Evolutionary conservation across 2,329 filamentous ascomycete species (phyloP).

Genomic region (Pseudogymnoascus verrucosus): DNA sequence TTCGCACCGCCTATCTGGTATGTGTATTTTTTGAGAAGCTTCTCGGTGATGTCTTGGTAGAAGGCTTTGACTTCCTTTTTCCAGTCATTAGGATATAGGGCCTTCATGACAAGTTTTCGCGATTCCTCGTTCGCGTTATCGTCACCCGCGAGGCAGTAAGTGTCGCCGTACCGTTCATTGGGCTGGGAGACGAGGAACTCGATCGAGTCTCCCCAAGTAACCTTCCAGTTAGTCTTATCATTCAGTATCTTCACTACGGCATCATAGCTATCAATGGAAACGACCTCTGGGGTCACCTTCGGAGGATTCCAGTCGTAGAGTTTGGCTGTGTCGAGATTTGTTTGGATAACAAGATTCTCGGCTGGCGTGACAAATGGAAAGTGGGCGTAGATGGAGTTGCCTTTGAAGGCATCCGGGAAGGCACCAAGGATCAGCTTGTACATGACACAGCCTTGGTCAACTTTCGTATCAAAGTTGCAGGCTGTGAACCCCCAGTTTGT

Average conservation of each 20-base stretch:
- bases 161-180: slow-evolving; percentile 40
- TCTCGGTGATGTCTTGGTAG: slow-evolving; percentile 53
- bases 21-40: slow-evolving; percentile 56
- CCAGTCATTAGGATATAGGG: slow-evolving; percentile 57
- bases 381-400: slow-evolving; percentile 67
- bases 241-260: slow-evolving; percentile 55
- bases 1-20: slow-evolving; percentile 45
- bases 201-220: slow-evolving; percentile 57
- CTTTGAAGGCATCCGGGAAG: slow-evolving; percentile 71
- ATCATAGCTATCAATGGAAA: slow-evolving; percentile 53
- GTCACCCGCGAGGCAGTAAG: slow-evolving; percentile 50
- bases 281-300: slow-evolving; percentile 37
- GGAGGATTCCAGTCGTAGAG: slow-evolving; percentile 65
- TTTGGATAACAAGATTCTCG: slow-evolving; percentile 66
- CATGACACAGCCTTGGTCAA: slow-evolving; percentile 77
- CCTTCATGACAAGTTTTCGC: slow-evolving; percentile 44
- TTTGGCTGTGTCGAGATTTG: slow-evolving; percentile 55
- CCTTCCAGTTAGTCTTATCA: slow-evolving; percentile 50
- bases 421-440: slow-evolving; percentile 76
- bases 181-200: slow-evolving; percentile 53
- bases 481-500: slow-evolving; percentile 75
- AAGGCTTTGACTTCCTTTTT: slow-evolving; percentile 55
- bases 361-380: slow-evolving; percentile 52
- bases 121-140: slow-evolving; percentile 40
- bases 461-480: slow-evolving; percentile 60